Percentiles rank a stretch among this genome's conserved stretches.
Evolutionary conservation across 2,329 filamentous ascomycete genomes (phyloP).

Genomic region (Penicillium hordei): DNA sequence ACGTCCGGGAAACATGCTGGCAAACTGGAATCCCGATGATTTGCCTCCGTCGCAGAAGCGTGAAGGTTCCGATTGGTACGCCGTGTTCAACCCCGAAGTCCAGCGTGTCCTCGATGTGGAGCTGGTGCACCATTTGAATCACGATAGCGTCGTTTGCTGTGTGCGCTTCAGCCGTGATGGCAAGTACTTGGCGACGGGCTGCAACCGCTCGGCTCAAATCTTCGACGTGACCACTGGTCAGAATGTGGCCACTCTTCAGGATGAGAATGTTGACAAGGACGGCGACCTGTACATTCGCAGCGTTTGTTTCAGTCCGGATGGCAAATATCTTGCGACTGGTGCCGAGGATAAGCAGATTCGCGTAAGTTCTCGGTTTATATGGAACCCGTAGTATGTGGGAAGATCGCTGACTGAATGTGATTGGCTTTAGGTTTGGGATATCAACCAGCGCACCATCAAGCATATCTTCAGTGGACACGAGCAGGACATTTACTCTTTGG

Average conservation of each 20-base stretch:
- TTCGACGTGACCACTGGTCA: slow-evolving; percentile 87
- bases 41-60: slow-evolving; percentile 86
- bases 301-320: slow-evolving; percentile 97
- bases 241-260: slow-evolving; percentile 86
- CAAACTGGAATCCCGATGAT: slow-evolving; percentile 82
- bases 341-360: slow-evolving; percentile 97
- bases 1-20: slow-evolving; percentile 68
- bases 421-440: slow-evolving; percentile 81
- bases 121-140: slow-evolving; percentile 84
- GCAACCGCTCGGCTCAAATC: slow-evolving; percentile 98
- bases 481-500: slow-evolving; percentile 95
- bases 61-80: slow-evolving; percentile 89
- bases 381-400: background rate
- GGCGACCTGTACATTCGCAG: slow-evolving; percentile 96
- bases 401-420: slow-evolving; percentile 11
- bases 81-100: slow-evolving; percentile 91
- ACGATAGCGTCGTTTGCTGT: slow-evolving; percentile 97
- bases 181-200: slow-evolving; percentile 93
- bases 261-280: slow-evolving; percentile 80
- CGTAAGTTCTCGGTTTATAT: slow-evolving; percentile 53
- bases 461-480: slow-evolving; percentile 96
- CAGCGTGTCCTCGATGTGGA: slow-evolving; percentile 90
- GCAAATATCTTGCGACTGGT: slow-evolving; percentile 88
- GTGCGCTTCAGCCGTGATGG: slow-evolving; percentile 95
- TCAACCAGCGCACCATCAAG: slow-evolving; percentile 75